These are phyloP conservation scores for Diatrype stigma DNA, from an alignment of 2,329 filamentous ascomycete species.

Conservation along the genomic window DNA sequence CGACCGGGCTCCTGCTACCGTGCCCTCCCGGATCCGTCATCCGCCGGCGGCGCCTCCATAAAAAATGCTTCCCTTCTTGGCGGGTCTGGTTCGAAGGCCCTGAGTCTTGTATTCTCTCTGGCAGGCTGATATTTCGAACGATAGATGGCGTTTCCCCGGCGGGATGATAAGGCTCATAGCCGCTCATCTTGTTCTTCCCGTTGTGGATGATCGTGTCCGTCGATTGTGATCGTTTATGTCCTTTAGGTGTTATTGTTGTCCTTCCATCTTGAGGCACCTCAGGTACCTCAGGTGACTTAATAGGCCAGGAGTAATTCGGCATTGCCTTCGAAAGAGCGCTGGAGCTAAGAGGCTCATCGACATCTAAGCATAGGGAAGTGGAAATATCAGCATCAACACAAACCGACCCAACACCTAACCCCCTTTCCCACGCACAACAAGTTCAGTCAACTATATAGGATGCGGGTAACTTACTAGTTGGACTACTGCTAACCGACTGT, in stretches of 20 bases:
- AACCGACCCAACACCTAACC: too few relatives aligned
- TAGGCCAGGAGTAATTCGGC: neutral
- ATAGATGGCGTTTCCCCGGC: too few relatives aligned
- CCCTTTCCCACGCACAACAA: too few relatives aligned
- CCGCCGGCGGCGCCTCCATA: slow-evolving; percentile 26
- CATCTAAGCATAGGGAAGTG: neutral
- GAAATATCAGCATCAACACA: neutral
- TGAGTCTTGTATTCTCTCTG: slow-evolving; percentile 2
- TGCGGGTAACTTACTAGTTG: slow-evolving; percentile 8
- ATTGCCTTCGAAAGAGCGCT: neutral
- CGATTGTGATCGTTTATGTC: slow-evolving; percentile 11
- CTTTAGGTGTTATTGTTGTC: too few relatives aligned
- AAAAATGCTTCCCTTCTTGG: slow-evolving; percentile 26
- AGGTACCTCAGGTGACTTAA: neutral
- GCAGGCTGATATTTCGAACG: neutral
- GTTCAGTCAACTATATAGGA: too few relatives aligned
- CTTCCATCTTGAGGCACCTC: neutral
- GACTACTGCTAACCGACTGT: slow-evolving; percentile 33
- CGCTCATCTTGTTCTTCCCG: neutral
- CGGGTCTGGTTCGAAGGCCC: slow-evolving; percentile 4
- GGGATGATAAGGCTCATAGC: too few relatives aligned
- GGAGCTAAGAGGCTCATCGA: neutral
- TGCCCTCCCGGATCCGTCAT: slow-evolving; percentile 20
- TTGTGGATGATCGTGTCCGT: slow-evolving; percentile 26
- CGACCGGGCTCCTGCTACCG: slow-evolving; percentile 4